Base-by-base conservation (phyloP, 352 stramenopile species). In the Pythium volutum region DNA sequence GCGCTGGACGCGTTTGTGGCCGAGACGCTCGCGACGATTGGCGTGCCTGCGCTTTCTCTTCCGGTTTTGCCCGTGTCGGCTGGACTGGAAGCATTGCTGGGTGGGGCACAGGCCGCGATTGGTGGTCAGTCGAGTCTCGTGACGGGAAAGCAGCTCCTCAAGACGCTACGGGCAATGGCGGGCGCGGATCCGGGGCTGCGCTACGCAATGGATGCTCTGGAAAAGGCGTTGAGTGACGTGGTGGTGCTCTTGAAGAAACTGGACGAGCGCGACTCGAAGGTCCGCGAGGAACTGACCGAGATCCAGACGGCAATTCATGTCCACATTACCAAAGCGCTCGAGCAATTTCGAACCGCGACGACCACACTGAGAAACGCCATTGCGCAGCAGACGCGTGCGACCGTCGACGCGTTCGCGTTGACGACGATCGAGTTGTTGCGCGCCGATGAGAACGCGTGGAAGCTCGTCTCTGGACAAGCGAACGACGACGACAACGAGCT, bases 241-340 rank as follows among this genome's bases (percentile, higher is more conserved):
- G 2, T 22, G 22, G 10, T 20, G 15, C 3, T 43, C 4, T 16
- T 65, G 7, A 15, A 29, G 22, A 27, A 46, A 5, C n/a, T 63
- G 16, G 45, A 50, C 8, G 22, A 62, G 4, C 39, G 7, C 11
- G 45, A 45, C 20, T 16, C 51, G 7, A 22, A 25, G 15, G 23
- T 69, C 8, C 63, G 36, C 0, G 27, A 62, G 20, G 55, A 70
- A n/a, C 18, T 65, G 3, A 12, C n/a, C 1, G 36, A 48, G 16
- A 53, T 64, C 15, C 48, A 43, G 14, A 69, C 63, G 10, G 25
- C 48, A 5, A 60, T 55, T 1, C 29, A 34, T 3, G 34, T n/a
- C 33, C 55, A 43, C 25, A 20, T 48, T 1, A 23, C 31, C 3
- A 15, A 69, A 3, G 18, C 50, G 23, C 16, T 55, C 29, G 25